Conservation (phyloP, 768 basidiomycete species). For the Suillus occidentalis region DNA sequence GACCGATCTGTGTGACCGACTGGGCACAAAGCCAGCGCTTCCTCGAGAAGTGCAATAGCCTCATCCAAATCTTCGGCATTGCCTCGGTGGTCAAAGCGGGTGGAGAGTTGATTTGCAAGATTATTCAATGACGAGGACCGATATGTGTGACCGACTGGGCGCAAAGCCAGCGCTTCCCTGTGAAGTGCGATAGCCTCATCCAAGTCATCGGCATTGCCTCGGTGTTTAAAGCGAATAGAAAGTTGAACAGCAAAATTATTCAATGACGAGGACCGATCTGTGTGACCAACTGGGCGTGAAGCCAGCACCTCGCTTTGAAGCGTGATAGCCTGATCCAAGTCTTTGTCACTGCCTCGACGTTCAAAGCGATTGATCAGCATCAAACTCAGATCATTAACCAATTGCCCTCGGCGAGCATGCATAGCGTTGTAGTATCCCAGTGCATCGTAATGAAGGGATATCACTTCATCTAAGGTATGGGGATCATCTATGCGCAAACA, state of each 20-base stretch:
- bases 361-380: not conserved
- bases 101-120: not conserved
- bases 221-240: not conserved
- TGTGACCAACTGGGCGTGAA: not conserved
- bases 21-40: not conserved
- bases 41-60: not conserved
- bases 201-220: not conserved
- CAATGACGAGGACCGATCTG: not conserved
- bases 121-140: not conserved
- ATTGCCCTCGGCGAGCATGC: not conserved
- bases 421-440: not conserved
- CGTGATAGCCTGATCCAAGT: not conserved
- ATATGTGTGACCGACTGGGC: not conserved
- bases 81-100: not conserved
- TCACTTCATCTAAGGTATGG: not conserved
- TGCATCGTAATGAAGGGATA: not conserved
- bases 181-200: not conserved
- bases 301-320: not conserved
- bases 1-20: not conserved
- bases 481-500: not conserved
- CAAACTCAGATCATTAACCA: not conserved
- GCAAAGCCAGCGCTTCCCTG: not conserved
- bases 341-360: not conserved
- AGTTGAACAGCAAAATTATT: not conserved
- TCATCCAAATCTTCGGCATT: not conserved